phyloP scores from a whole-genome alignment of 2,329 filamentous ascomycete genomes.

The Aphanocladium album region DNA sequence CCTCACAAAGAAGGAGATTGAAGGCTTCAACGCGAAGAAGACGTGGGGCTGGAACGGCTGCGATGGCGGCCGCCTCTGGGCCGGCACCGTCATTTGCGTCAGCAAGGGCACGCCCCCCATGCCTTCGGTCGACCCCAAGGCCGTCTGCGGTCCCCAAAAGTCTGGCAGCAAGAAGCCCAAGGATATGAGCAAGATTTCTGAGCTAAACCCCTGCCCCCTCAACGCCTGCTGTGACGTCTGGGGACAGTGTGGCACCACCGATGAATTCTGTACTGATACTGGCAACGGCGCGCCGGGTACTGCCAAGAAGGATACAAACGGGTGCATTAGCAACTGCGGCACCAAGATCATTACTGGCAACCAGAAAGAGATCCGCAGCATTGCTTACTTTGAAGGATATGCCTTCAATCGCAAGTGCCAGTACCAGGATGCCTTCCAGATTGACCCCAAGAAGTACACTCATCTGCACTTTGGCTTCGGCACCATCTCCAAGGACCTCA shows the following conservation, averaged over 20 bases:
- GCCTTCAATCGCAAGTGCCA: conserved; percentile 16
- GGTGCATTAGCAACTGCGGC: conserved; percentile 21
- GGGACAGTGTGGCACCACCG: conserved; percentile 37
- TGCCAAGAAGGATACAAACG: conserved; percentile 6
- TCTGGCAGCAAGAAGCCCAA: conserved; percentile 19
- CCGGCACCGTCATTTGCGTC: conserved; percentile 18
- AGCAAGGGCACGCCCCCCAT: conserved; percentile 19
- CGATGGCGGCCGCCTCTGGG: conserved; percentile 12
- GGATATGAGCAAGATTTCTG: conserved; percentile 14
- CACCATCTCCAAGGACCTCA: conserved; percentile 18
- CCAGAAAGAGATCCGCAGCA: not conserved
- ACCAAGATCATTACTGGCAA: conserved; percentile 20
- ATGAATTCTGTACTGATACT: conserved; percentile 29
- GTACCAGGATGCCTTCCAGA: conserved; percentile 21
- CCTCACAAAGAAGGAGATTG: conserved; percentile 17
- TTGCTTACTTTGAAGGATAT: conserved; percentile 21
- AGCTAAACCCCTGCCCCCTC: conserved; percentile 26
- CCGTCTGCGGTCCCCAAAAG: conserved; percentile 20
- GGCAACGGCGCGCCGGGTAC: conserved; percentile 13
- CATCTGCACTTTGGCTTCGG: conserved; percentile 24
- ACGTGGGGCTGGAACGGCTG: conserved; percentile 23
- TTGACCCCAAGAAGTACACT: conserved; percentile 15
- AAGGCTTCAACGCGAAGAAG: conserved; percentile 22
- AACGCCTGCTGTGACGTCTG: conserved; percentile 30
- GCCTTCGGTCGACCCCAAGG: conserved; percentile 20